Base-by-base conservation (phyloP, 805 yeast species). In the Lachancea lanzarotensis region DNA sequence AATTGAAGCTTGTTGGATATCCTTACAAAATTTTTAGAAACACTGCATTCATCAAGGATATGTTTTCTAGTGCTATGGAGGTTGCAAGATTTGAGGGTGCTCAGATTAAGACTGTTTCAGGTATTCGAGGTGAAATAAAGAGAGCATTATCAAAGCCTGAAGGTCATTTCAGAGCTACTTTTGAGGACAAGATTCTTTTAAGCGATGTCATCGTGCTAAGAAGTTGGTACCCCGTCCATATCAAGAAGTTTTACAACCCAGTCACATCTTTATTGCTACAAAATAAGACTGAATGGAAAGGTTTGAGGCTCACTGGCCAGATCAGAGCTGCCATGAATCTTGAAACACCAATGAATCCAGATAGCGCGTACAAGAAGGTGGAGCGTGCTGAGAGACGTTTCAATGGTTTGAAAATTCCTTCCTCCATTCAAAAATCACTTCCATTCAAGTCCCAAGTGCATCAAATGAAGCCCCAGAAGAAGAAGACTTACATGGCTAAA, bases 41-140 rank as follows among this genome's bases (percentile, higher is more conserved):
- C 68, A 93, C 98, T 3, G 98, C 98, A 1, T 93, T 95, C 63
- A 83, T 93, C 60, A 91, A 88, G 67, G 97, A 91, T 59, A 93
- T 93, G 99, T 93, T 93, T 65, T 73, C 84, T 22, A 82, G 93
- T 48, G 77, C 95, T 0, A 73, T 93, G 67, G 99, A 93, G 68
- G 96, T 91, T 46, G 98, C 98, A 33, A 86, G 89, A 63, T 93
- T 93, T 60, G 98, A 93, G 70, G 99, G 99, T 47, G 98, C 98
- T 0, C 82, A 89, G 38, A 89, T 93, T 60, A 84, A 89, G 65
- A 95, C 98, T 0, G 98, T 93, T 3, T 86, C 96, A 7, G 98
- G 99, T 48, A 88, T 93, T 47, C 74, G 98, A 54, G 99, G 99
- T 66, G 98, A 93, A 65, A 91, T 93, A 56, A 93, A 93, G 65